Percentiles rank a stretch among this genome's conserved stretches.
Conservation (phyloP, 2,329 filamentous ascomycete genomes). For the Periconia sp. region DNA sequence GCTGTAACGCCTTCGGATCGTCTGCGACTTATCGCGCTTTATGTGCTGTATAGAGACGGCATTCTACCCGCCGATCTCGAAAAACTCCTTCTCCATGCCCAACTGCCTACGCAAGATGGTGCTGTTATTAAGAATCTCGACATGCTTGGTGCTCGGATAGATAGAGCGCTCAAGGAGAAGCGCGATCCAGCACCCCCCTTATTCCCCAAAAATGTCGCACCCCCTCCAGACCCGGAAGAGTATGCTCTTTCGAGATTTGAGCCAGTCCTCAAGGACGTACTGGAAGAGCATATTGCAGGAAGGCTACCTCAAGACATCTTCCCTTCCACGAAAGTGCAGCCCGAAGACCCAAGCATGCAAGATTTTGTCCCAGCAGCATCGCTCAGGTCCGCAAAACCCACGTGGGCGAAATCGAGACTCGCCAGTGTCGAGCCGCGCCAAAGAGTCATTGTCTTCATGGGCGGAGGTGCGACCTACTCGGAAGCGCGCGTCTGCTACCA, state of each 20-base stretch:
- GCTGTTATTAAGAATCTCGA: conserved; percentile 77
- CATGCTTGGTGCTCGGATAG: conserved; percentile 74
- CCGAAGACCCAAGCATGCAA: conserved; percentile 63
- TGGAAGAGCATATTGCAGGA: conserved; percentile 65
- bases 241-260: conserved; percentile 86
- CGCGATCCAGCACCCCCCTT: conserved; percentile 66
- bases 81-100: conserved; percentile 80
- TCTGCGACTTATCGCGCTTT: conserved; percentile 81
- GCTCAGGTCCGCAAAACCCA: conserved; percentile 86
- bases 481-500: conserved; percentile 91
- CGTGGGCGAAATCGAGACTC: conserved; percentile 85
- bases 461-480: conserved; percentile 90
- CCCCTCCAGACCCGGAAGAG: conserved; percentile 64
- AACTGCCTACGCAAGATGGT: conserved; percentile 72
- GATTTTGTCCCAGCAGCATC: conserved; percentile 62
- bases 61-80: conserved; percentile 81
- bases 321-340: conserved; percentile 55
- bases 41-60: conserved; percentile 82
- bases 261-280: conserved; percentile 76
- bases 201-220: conserved; percentile 67
- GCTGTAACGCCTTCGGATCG: conserved; percentile 72
- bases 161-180: conserved; percentile 75
- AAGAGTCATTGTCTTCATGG: conserved; percentile 90
- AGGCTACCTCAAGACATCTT: conserved; percentile 49
- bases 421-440: conserved; percentile 80